These are phyloP conservation scores for Wickerhamiella brachini DNA, from an alignment of 805 yeast genomes.

Conservation along the genomic window DNA sequence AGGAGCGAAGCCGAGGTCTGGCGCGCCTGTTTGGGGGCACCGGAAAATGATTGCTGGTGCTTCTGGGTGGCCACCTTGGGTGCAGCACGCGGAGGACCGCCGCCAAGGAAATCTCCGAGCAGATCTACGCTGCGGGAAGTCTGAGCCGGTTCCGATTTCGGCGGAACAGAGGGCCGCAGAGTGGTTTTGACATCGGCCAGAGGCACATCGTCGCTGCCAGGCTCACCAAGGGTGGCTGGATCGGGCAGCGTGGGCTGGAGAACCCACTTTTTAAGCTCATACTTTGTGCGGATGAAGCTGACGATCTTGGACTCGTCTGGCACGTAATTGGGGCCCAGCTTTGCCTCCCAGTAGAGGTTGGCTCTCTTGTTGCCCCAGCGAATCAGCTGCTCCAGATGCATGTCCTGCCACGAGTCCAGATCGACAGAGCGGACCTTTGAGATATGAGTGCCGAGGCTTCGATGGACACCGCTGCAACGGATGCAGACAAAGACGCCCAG, in stretches of 20 bases:
- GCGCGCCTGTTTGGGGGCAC: not conserved
- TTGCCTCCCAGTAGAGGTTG: constrained; percentile 74
- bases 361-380: constrained; percentile 77
- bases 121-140: not conserved
- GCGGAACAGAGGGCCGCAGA: not conserved
- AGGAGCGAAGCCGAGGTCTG: not conserved
- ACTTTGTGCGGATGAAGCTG: constrained; percentile 82
- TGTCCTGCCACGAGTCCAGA: constrained; percentile 92
- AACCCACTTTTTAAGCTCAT: constrained; percentile 83
- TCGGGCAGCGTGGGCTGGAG: constrained; percentile 35
- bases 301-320: constrained; percentile 80
- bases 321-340: constrained; percentile 50
- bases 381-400: constrained; percentile 69
- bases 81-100: not conserved
- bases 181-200: constrained; percentile 11
- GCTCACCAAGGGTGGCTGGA: constrained; percentile 31
- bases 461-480: constrained; percentile 83
- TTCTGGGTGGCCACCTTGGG: constrained; percentile 1
- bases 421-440: constrained; percentile 88
- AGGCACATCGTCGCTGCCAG: constrained; percentile 14
- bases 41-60: not conserved
- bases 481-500: constrained; percentile 87
- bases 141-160: not conserved
- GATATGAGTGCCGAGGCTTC: constrained; percentile 92
- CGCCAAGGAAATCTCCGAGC: not conserved